Evolutionary conservation across 192 early-diverging fungal species (phyloP).

Genomic region (Umbelopsis vinacea): DNA sequence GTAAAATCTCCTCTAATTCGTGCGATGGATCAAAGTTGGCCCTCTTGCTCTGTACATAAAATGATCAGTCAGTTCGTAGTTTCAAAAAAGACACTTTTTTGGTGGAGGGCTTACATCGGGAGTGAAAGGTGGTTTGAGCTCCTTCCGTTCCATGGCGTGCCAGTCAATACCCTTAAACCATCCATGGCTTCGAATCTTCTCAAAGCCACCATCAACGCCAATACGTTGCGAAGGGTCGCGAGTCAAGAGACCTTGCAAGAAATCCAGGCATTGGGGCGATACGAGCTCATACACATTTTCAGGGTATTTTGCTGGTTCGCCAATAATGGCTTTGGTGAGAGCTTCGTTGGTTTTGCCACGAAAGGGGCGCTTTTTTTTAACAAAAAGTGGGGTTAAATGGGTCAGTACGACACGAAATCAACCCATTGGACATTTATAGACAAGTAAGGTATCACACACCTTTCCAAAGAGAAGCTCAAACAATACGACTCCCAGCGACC

Average conservation of each 20-base stretch:
- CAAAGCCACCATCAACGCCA: constrained; percentile 32
- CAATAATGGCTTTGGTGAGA: constrained; percentile 71
- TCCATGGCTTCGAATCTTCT: constrained; percentile 22
- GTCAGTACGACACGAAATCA: not conserved
- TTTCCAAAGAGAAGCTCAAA: constrained; percentile 80
- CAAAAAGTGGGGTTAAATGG: not conserved
- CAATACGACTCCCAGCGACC: constrained; percentile 81
- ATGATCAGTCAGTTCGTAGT: too few relatives aligned
- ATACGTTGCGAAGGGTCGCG: constrained; percentile 26
- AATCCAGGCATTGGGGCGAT: constrained; percentile 54
- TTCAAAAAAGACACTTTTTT: not conserved
- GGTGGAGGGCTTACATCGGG: constrained; percentile 30
- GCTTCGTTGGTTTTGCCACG: constrained; percentile 79
- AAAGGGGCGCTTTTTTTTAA: constrained; percentile 86
- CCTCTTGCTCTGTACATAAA: constrained; percentile 63
- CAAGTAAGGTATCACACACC: constrained; percentile 47
- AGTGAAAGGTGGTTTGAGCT: constrained; percentile 29
- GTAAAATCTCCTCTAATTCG: constrained; percentile 93
- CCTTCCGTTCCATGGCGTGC: constrained; percentile 28
- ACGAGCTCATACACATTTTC: constrained; percentile 49
- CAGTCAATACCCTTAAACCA: constrained; percentile 38
- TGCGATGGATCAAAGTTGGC: constrained; percentile 97
- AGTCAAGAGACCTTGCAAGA: constrained; percentile 42
- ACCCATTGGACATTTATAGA: constrained; percentile 1
- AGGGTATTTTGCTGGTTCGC: constrained; percentile 70